Evolutionary conservation across 495 filamentous ascomycete species (phyloP), one percentile per base, ranked within the genome.

Genomic region (Hypoxylon crocopeplum): DNA sequence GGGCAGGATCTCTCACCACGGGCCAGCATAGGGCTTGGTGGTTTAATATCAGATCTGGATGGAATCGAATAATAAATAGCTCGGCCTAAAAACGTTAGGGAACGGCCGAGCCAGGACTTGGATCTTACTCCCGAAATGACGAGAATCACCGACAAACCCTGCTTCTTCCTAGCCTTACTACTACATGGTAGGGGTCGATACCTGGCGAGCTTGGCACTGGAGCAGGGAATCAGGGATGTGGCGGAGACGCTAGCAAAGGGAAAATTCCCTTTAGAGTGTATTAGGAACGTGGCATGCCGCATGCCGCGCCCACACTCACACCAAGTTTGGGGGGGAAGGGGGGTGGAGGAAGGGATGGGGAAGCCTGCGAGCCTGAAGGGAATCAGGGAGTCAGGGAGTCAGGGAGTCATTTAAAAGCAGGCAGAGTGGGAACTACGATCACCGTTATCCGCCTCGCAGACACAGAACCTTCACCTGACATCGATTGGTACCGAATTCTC

Each of bases 81-180:
- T 70, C 62, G 55, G 52, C 55, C 61, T 59, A 62, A 59, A 68
- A 66, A 68, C 42, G 61, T 64, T 56, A 54, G 65, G 65, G 55
- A 65, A 62, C 52, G 44, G 38, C 48, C 51, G 44, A 62, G 38
- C 49, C 38, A 64, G 39, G 57, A 52, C 53, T 58, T 56, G 61
- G 68, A 68, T 68, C 65, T 70, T 55, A 62, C 55, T 66, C 68
- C 59, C 65, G 68, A 70, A 70, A 70, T 70, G 68, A 64, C 50
- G 59, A 70, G 68, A 70, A 68, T 61, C 61, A 70, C 68, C 68
- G 68, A 70, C 27, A 22, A 70, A 62, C 60, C 56, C 47, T 66
- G 61, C 65, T 52, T 56, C 38, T 50, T 60, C 56, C 44, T 64
- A 61, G 58, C 68, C 59, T 64, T 66, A 64, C 51, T 65, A 64